Evolutionary conservation across 768 basidiomycete genomes (phyloP), one percentile per base, ranked within the genome.

Genomic region (Xanthoconium stramineum): DNA sequence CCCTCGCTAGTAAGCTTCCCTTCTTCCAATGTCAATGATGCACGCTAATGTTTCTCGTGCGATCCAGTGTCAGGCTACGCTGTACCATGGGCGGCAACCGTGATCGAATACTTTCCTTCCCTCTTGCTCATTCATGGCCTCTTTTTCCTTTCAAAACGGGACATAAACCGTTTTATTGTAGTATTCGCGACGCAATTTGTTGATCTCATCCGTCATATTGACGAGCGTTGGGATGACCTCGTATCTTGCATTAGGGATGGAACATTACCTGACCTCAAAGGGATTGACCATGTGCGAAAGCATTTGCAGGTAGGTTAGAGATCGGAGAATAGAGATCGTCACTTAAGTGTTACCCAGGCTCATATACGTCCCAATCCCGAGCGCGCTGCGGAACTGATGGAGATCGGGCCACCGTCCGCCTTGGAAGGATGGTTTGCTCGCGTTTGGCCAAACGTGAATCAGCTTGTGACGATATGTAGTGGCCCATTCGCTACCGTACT

Each of bases 41-140:
- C 4, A 12, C 13, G 12, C 39, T 54, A 5, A 56, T 19, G n/a
- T 28, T 15, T 37, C 24, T 24, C 24, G 4, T 61, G 43, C n/a
- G 4, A 39, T 55, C 14, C 19, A 64, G 62, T 56, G 5, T 35
- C 66, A 8, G 53, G 60, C 1, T 49, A 45, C 5, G 59, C 55
- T 15, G 55, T 51, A 19, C 64, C 66, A 17, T 58, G 36, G 30
- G 66, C 64, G 5, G 62, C 58, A 5, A 58, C 61, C 7, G 43
- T 53, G 17, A 55, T 68, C 1, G 29, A 29, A 9, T 14, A 57
- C 14, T 46, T 60, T 42, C 60, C 58, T 3, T 57, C 66, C 6
- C 61, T 65, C 38, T 35, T 68, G 11, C 24, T 60, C 29, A 60
- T 68, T 5, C 62, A 66, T 12, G 60, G 59, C 5, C 55, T 66